phyloP scores from a whole-genome alignment of 176 grass and related monocot species.

The Elymus sibiricus region DNA sequence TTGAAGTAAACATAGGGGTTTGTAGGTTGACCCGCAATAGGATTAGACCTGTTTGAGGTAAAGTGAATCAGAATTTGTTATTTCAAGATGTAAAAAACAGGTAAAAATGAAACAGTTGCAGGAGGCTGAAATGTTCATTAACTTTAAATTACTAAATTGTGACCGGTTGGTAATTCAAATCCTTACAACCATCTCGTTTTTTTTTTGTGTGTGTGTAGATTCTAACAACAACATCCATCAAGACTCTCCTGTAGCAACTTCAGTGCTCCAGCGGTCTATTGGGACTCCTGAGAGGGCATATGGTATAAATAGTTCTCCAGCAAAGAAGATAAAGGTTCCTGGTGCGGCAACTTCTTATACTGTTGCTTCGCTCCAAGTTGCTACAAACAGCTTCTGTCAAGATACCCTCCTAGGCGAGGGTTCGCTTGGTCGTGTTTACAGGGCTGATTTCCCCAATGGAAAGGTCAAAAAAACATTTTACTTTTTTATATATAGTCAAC shows the following conservation, averaged over 20 bases:
- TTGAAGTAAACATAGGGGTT: neutral
- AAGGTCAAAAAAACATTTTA: constrained; percentile 56
- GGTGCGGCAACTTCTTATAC: constrained; percentile 67
- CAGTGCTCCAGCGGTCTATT: constrained; percentile 40
- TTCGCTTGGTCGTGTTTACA: constrained; percentile 94
- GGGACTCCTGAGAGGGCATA: constrained; percentile 61
- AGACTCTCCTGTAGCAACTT: constrained; percentile 30
- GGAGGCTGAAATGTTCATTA: neutral
- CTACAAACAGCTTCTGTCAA: constrained; percentile 91
- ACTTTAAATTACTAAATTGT: neutral
- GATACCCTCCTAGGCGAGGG: constrained; percentile 93
- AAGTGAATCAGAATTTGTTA: neutral
- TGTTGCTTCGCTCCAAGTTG: constrained; percentile 91
- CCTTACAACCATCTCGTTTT: neutral
- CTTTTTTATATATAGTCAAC: neutral
- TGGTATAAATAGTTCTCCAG: constrained; percentile 48
- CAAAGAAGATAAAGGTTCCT: constrained; percentile 60
- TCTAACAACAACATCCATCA: constrained; percentile 43
- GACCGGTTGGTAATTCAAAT: neutral
- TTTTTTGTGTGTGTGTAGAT: constrained; percentile 40
- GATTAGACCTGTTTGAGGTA: neutral
- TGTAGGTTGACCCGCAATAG: neutral
- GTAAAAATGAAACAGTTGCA: neutral
- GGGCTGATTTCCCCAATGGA: constrained; percentile 72
- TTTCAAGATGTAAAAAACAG: neutral